These are phyloP conservation scores for Trichophyton equinum DNA, from an alignment of 2,329 filamentous ascomycete species.

Conservation along the genomic window DNA sequence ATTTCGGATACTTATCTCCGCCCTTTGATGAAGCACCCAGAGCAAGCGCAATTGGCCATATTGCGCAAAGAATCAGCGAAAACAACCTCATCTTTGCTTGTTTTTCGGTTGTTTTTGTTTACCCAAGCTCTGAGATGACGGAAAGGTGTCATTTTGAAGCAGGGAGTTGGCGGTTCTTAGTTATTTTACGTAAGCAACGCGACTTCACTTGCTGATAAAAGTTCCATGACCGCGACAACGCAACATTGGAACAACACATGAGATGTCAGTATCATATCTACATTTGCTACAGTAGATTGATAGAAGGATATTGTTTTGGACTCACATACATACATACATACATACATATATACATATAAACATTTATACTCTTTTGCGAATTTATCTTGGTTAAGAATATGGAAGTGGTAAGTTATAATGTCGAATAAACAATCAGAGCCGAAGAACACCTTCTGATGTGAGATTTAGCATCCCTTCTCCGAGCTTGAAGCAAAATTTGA, in stretches of 20 bases:
- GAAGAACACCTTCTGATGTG: not conserved
- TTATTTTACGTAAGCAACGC: not conserved
- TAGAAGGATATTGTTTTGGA: not conserved
- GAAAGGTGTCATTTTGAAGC: constrained; percentile 1
- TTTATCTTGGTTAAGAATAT: not conserved
- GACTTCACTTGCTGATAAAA: not conserved
- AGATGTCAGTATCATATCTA: not conserved
- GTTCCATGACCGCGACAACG: too few relatives aligned
- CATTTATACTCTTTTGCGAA: not conserved
- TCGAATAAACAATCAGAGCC: not conserved
- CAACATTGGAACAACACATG: too few relatives aligned
- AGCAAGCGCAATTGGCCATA: not conserved
- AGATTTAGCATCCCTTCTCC: not conserved
- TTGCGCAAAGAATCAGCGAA: not conserved
- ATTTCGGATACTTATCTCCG: constrained; percentile 1
- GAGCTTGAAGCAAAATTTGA: constrained; percentile 7
- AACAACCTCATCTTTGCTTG: not conserved
- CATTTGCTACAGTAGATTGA: not conserved
- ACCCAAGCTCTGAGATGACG: not conserved
- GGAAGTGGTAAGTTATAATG: not conserved
- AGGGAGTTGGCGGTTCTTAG: not conserved
- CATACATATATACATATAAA: not conserved
- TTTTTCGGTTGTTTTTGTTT: not conserved
- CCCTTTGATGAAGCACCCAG: not conserved
- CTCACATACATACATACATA: not conserved